Evolutionary conservation across 2,329 filamentous ascomycete genomes (phyloP), one percentile per base, ranked within the genome.

Genomic region (Botrytis pseudocinerea): DNA sequence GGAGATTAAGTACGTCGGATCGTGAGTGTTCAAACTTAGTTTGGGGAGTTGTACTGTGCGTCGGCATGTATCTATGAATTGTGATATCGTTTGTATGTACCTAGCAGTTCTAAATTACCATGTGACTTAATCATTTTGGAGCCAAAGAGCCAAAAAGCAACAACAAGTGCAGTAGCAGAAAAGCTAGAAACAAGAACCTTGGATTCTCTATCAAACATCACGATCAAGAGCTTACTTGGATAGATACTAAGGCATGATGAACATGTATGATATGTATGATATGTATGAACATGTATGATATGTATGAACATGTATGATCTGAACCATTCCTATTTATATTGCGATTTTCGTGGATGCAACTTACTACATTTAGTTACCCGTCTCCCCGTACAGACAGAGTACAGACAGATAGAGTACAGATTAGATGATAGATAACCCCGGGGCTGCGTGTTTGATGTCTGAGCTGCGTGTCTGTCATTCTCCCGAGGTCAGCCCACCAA

Each of bases 1-100:
- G 35, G n/a, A 57, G 48, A 69, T 57, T 69, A 69, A 51, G 65
- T 65, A 48, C 48, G 48, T 54, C 4, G 35, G 46, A 68, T 68
- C 25, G 25, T 68, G 35, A 42, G 10, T 51, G 46, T 54, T 68
- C 20, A 38, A 54, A 68, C 18, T 46, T 64, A n/a, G n/a, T 22
- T 44, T 20, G 8, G 0, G 35, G 35, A n/a, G 35, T 62, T 40
- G 38, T 35, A 16, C 60, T 62, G 38, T 62, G 28, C n/a, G n/a
- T 28, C 48, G 48, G 48, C 48, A n/a, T 32, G 51, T 57, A 28
- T 57, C 14, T 32, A 16, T 57, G 51, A 18, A 57, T 57, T 62
- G 35, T 62, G 38, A 62, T 40, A 38, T n/a, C 38, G 22, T 42
- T 35, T 59, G 51, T 28, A 57, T 57, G 51, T 59, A 35, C 57